phyloP scores from a whole-genome alignment of 2,329 filamentous ascomycete species.

The Trichoderma cornu-damae region DNA sequence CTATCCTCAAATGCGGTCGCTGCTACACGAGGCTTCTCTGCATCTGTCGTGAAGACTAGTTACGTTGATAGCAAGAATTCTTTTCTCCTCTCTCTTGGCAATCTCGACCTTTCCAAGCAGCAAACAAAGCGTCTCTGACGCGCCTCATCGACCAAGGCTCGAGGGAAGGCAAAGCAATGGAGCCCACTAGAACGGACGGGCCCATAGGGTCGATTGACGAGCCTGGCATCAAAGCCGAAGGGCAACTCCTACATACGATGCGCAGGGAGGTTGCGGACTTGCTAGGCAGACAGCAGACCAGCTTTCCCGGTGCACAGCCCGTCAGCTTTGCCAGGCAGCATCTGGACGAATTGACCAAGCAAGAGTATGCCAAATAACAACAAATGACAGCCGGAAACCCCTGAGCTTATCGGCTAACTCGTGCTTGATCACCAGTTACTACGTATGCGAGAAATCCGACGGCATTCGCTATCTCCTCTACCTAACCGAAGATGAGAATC shows the following conservation, averaged over 20 bases:
- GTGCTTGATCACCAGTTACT: slow-evolving; percentile 58
- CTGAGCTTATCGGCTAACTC: background rate
- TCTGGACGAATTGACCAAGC: slow-evolving; percentile 69
- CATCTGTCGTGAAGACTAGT: background rate
- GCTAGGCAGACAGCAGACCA: slow-evolving; percentile 61
- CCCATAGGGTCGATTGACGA: slow-evolving; percentile 49
- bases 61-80: background rate
- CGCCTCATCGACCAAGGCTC: background rate
- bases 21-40: background rate
- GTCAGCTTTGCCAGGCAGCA: slow-evolving; percentile 85
- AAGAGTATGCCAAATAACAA: slow-evolving; percentile 54
- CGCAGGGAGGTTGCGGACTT: slow-evolving; percentile 69
- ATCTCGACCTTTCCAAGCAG: background rate
- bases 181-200: slow-evolving; percentile 26
- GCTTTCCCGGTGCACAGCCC: slow-evolving; percentile 88
- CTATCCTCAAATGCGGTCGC: background rate
- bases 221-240: slow-evolving; percentile 61
- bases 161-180: slow-evolving; percentile 27
- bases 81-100: background rate
- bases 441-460: slow-evolving; percentile 97
- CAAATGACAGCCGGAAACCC: background rate
- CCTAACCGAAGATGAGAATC: slow-evolving; percentile 61
- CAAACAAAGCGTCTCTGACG: background rate
- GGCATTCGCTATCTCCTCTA: slow-evolving; percentile 95
- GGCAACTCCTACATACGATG: slow-evolving; percentile 56